phyloP scores from a whole-genome alignment of 208 protist species.

The Leishmania mexicana region DNA sequence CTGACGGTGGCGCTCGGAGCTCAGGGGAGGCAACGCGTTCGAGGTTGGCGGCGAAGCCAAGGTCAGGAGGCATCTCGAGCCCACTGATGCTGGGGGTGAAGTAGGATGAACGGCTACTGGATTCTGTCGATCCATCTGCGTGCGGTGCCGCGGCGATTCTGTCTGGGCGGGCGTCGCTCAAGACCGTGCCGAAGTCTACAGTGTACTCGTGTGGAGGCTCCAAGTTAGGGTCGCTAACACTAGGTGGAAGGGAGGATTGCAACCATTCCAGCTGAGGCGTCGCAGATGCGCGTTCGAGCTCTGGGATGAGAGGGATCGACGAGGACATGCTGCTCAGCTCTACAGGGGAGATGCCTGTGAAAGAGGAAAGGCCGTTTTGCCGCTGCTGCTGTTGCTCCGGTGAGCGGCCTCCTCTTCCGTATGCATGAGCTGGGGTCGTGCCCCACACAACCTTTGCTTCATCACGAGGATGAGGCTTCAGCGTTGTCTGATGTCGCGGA shows the following conservation, averaged over 20 bases:
- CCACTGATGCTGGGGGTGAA: neutral
- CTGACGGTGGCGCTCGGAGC: neutral
- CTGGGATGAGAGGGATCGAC: neutral
- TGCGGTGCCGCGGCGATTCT: neutral
- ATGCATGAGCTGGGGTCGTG: neutral
- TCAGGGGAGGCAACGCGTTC: neutral
- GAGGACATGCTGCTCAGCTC: neutral
- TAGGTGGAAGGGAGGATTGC: no score
- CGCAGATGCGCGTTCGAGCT: neutral
- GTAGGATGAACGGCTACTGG: neutral
- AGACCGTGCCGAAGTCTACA: neutral
- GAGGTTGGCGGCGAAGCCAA: neutral
- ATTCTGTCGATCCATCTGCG: neutral
- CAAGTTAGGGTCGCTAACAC: neutral
- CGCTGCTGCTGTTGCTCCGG: neutral
- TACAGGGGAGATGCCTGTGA: no score
- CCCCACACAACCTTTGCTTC: neutral
- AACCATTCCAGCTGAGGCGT: constrained; percentile 1
- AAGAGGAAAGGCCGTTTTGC: neutral
- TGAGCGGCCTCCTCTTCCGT: neutral
- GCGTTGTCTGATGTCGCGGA: neutral
- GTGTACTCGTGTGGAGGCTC: neutral
- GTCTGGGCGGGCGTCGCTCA: neutral
- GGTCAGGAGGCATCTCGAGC: neutral
- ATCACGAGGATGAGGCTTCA: neutral